Evolutionary conservation across 1,284 basidiomycete species (phyloP).

Genomic region (Austroboletus novae-zelandiae): DNA sequence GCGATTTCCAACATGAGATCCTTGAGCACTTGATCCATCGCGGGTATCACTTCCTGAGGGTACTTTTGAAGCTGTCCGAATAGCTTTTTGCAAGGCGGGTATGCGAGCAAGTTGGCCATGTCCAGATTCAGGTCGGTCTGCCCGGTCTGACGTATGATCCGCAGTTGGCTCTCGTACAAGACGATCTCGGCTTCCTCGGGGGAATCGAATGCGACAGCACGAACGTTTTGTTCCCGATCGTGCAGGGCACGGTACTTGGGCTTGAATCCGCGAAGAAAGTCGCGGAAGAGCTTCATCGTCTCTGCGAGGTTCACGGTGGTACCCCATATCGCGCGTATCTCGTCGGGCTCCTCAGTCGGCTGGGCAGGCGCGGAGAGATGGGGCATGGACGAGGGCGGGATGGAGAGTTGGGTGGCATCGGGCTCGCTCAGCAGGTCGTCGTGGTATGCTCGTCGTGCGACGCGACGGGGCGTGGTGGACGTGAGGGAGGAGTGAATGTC

Average conservation of each 20-base stretch:
- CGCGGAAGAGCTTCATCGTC: constrained; percentile 87
- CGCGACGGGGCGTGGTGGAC: constrained; percentile 24
- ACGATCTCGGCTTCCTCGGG: constrained; percentile 69
- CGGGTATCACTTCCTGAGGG: constrained; percentile 95
- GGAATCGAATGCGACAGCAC: constrained; percentile 52
- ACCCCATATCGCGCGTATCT: constrained; percentile 93
- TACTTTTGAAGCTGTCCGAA: constrained; percentile 83
- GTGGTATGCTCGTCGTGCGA: constrained; percentile 20
- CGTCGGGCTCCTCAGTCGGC: constrained; percentile 69
- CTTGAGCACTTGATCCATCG: constrained; percentile 95
- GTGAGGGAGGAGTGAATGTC: constrained; percentile 28
- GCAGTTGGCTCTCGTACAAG: constrained; percentile 82
- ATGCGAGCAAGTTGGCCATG: constrained; percentile 85
- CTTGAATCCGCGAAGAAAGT: constrained; percentile 91
- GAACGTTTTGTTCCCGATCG: constrained; percentile 62
- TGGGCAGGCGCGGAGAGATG: constrained; percentile 61
- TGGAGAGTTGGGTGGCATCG: constrained; percentile 53
- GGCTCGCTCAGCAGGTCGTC: constrained; percentile 36
- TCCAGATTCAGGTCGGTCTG: constrained; percentile 94
- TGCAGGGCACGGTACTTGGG: constrained; percentile 84
- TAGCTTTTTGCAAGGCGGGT: constrained; percentile 82
- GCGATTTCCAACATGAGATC: constrained; percentile 84
- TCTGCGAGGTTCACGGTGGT: constrained; percentile 91
- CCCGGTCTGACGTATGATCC: constrained; percentile 85
- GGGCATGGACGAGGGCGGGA: constrained; percentile 64